These are phyloP conservation scores for Ogataea corticis DNA, from an alignment of 805 yeast genomes.

Conservation along the genomic window DNA sequence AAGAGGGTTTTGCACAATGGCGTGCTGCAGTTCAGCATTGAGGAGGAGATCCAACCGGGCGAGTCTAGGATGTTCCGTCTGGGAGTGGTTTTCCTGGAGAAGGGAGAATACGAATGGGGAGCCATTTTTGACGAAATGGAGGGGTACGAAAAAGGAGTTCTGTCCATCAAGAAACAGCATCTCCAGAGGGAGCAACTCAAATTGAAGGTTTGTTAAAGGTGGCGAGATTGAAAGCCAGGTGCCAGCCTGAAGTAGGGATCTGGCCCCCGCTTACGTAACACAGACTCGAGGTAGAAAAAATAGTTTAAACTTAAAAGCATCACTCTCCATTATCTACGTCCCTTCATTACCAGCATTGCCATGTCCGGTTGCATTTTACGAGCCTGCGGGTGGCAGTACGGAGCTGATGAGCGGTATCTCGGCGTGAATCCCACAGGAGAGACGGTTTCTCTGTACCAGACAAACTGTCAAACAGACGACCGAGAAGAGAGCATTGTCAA, in stretches of 20 bases:
- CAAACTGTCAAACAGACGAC: slow-evolving; percentile 38
- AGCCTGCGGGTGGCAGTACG: slow-evolving; percentile 61
- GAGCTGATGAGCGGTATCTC: slow-evolving; percentile 55
- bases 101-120: slow-evolving; percentile 85
- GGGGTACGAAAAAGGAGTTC: slow-evolving; percentile 23
- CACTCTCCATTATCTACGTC: not conserved
- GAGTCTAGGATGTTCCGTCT: slow-evolving; percentile 43
- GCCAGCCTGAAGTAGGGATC: too few relatives aligned
- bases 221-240: too few relatives aligned
- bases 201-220: slow-evolving; percentile 20
- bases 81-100: slow-evolving; percentile 66
- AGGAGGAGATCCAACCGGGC: slow-evolving; percentile 43
- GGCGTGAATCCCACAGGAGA: slow-evolving; percentile 80
- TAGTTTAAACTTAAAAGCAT: too few relatives aligned
- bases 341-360: not conserved
- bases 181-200: slow-evolving; percentile 40
- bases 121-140: slow-evolving; percentile 51
- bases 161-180: slow-evolving; percentile 34
- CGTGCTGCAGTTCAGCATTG: slow-evolving; percentile 56
- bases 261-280: too few relatives aligned
- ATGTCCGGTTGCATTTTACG: slow-evolving; percentile 65
- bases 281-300: not conserved
- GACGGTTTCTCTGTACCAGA: slow-evolving; percentile 67
- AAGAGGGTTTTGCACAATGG: slow-evolving; percentile 73
- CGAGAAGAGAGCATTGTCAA: slow-evolving; percentile 55